These are phyloP conservation scores for Rugiboletus extremiorientalis DNA, from an alignment of 1,284 basidiomycete species.

Conservation along the genomic window DNA sequence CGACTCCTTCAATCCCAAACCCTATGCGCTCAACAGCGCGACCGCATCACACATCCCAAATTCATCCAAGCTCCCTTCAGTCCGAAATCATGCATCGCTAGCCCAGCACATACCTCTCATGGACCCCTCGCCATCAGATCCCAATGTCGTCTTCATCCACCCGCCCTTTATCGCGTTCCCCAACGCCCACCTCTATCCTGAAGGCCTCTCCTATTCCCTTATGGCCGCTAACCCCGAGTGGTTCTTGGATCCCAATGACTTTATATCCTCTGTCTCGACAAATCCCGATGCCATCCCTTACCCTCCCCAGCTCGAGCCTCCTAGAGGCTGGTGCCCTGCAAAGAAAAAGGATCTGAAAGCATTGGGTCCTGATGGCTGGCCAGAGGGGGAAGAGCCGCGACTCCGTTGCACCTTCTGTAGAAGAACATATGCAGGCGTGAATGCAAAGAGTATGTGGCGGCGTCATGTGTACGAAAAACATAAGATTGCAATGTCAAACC, in stretches of 20 bases:
- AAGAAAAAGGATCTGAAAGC: conserved; percentile 73
- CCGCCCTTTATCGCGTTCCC: conserved; percentile 70
- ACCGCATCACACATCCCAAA: conserved; percentile 16
- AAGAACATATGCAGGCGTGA: conserved; percentile 76
- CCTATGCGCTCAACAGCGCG: conserved; percentile 46
- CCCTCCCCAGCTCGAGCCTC: conserved; percentile 72
- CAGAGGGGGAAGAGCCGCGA: conserved; percentile 72
- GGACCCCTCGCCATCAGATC: conserved; percentile 65
- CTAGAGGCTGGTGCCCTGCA: conserved; percentile 77
- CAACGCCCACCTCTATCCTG: conserved; percentile 53
- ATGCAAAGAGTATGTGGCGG: conserved; percentile 86
- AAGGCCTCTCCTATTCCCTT: conserved; percentile 65
- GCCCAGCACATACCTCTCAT: conserved; percentile 52
- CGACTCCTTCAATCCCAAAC: conserved; percentile 57
- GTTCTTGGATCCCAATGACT: conserved; percentile 72
- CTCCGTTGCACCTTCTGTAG: conserved; percentile 80
- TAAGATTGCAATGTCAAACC: conserved; percentile 82
- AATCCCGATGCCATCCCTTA: conserved; percentile 59
- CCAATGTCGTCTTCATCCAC: conserved; percentile 63
- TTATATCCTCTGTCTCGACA: conserved; percentile 46
- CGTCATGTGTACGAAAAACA: conserved; percentile 84
- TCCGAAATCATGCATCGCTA: conserved; percentile 38
- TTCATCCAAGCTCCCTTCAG: conserved; percentile 23
- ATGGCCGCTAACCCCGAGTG: conserved; percentile 72
- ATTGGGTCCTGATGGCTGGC: conserved; percentile 63